Evolutionary conservation across 345 rosid genomes (phyloP).

Genomic region (Noccaea bulbosa): DNA sequence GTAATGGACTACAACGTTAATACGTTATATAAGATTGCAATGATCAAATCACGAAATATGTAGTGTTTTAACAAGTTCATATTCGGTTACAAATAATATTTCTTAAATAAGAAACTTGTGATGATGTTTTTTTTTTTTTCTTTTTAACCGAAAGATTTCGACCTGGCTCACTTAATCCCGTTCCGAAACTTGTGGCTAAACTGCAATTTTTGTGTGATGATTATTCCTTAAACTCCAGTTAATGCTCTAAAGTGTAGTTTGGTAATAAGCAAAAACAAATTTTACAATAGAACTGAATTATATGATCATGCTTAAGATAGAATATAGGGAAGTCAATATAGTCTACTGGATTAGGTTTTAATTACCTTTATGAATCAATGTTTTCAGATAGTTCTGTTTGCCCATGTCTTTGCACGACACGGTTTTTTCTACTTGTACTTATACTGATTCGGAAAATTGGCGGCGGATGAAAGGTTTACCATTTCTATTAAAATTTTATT

Average conservation of each 20-base stretch:
- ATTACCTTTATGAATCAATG: background rate
- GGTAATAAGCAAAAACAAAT: background rate
- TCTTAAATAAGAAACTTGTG: background rate
- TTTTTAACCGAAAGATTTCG: too few species aligned
- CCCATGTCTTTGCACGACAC: conserved; percentile 10
- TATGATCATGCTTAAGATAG: background rate
- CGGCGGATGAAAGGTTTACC: conserved; percentile 27
- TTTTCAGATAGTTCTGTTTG: conserved; percentile 5
- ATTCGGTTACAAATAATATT: background rate
- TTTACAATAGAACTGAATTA: background rate
- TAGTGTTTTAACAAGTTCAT: background rate
- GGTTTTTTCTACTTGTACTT: conserved; percentile 32
- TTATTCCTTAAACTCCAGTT: too few species aligned
- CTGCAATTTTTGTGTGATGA: too few species aligned
- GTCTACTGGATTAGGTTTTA: conserved; percentile 20
- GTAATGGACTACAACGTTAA: conserved; percentile 3
- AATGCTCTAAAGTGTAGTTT: background rate
- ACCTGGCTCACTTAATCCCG: too few species aligned
- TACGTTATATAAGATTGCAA: background rate
- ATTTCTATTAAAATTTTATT: background rate
- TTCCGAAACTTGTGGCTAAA: too few species aligned
- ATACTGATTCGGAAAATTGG: conserved; percentile 32
- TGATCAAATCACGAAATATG: background rate
- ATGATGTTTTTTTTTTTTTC: too few species aligned
- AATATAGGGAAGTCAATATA: conserved; percentile 23